Evolutionary conservation across 2,329 filamentous ascomycete genomes (phyloP).

Genomic region (Penicillium sp.): DNA sequence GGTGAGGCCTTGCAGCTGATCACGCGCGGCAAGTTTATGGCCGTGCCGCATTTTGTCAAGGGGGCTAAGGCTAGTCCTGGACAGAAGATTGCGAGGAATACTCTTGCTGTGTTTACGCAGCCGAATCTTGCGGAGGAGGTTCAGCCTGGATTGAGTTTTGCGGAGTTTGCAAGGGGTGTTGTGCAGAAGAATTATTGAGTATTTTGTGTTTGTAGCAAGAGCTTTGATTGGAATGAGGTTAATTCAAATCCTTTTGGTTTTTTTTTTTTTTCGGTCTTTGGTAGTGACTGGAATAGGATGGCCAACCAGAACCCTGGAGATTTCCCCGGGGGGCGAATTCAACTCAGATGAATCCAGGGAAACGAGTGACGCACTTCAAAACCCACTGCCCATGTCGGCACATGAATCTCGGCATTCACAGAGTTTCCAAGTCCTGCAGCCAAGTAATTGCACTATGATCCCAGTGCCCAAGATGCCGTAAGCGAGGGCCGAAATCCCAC

Average conservation of each 20-base stretch:
- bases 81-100: conserved; percentile 70
- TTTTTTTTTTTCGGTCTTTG: neutral
- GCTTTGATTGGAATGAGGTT: neutral
- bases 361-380: neutral
- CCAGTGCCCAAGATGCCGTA: neutral
- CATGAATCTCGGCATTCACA: neutral
- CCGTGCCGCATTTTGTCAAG: conserved; percentile 92
- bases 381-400: neutral
- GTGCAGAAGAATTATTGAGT: conserved; percentile 64
- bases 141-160: conserved; percentile 71
- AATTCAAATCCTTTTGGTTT: neutral
- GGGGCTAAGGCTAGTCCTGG: conserved; percentile 60
- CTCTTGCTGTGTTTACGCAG: conserved; percentile 94
- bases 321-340: neutral
- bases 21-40: conserved; percentile 85
- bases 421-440: neutral
- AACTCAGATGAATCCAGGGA: neutral
- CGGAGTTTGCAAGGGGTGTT: conserved; percentile 74
- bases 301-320: neutral
- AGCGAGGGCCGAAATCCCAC: too few species aligned
- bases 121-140: conserved; percentile 78
- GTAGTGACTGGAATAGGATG: neutral
- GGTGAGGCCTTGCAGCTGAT: conserved; percentile 90
- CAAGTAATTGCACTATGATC: neutral
- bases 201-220: neutral